These are phyloP conservation scores for Quercus parvula DNA, from an alignment of 306 rosid genomes.

Conservation along the genomic window DNA sequence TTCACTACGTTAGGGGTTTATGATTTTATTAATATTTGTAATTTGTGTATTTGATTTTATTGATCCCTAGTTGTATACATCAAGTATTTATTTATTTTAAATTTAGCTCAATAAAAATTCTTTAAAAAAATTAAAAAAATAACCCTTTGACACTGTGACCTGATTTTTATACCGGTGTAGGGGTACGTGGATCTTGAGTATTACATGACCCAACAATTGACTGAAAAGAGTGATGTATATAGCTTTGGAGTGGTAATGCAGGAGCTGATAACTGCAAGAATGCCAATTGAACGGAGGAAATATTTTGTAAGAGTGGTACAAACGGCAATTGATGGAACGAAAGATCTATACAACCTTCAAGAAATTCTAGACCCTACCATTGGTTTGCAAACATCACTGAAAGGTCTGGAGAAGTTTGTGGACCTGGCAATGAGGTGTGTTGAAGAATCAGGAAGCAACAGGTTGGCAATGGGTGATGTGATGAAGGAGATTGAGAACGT, in stretches of 20 bases:
- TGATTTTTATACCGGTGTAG: conserved; percentile 15
- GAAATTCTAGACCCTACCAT: conserved; percentile 25
- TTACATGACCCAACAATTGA: conserved; percentile 39
- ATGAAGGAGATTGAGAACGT: conserved; percentile 42
- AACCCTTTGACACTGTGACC: background rate
- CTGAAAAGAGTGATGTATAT: conserved; percentile 48
- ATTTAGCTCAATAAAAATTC: too few species aligned
- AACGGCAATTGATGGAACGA: conserved; percentile 17
- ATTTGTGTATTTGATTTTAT: too few species aligned
- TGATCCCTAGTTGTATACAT: too few species aligned
- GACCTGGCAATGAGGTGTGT: conserved; percentile 44
- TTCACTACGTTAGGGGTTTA: too few species aligned
- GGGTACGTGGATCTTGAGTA: conserved; percentile 59
- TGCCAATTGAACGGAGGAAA: conserved; percentile 37
- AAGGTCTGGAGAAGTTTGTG: conserved; percentile 31
- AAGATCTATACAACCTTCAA: conserved; percentile 28
- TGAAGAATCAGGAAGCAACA: conserved; percentile 25
- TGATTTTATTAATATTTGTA: too few species aligned
- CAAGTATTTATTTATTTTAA: too few species aligned
- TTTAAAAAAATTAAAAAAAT: too few species aligned
- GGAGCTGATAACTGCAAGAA: conserved; percentile 42
- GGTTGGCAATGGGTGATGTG: conserved; percentile 45
- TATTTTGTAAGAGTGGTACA: conserved; percentile 33
- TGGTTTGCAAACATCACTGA: conserved; percentile 7
- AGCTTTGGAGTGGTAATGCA: conserved; percentile 52